phyloP scores from a whole-genome alignment of 768 basidiomycete species.

The Lactarius tabidus region DNA sequence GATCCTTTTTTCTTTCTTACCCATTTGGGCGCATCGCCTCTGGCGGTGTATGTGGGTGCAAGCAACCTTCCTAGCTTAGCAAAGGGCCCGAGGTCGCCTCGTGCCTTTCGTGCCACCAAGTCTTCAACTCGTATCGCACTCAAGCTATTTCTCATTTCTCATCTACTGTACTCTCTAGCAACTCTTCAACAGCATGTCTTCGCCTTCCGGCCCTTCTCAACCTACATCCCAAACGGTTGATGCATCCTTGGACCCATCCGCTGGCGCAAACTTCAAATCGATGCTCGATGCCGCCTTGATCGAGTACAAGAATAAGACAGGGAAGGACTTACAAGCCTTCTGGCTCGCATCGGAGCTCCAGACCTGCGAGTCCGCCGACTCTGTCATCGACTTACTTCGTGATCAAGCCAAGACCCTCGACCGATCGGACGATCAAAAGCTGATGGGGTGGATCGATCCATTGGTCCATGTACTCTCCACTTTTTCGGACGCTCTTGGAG shows the following conservation, averaged over 20 bases:
- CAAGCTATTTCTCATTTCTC: not conserved
- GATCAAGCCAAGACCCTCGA: not conserved
- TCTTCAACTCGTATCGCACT: not conserved
- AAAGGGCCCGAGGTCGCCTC: not conserved
- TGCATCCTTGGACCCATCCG: too few species aligned
- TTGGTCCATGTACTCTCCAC: not conserved
- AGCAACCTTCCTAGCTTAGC: too few species aligned
- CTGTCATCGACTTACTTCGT: not conserved
- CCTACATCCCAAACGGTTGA: not conserved
- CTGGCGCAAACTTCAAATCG: not conserved
- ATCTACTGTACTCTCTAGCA: not conserved
- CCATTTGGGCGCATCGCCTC: too few species aligned
- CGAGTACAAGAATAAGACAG: not conserved
- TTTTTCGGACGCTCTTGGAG: not conserved
- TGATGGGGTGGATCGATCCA: not conserved
- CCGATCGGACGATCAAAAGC: not conserved
- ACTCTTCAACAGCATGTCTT: not conserved
- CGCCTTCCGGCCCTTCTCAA: not conserved
- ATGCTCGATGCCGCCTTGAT: not conserved
- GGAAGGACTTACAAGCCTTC: not conserved
- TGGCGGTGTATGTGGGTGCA: too few species aligned
- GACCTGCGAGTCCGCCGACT: not conserved
- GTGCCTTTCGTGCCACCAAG: not conserved
- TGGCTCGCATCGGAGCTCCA: not conserved
- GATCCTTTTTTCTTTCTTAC: not conserved